These are phyloP conservation scores for Asterochloris sp. DNA, from an alignment of 139 green algal genomes.

Conservation along the genomic window DNA sequence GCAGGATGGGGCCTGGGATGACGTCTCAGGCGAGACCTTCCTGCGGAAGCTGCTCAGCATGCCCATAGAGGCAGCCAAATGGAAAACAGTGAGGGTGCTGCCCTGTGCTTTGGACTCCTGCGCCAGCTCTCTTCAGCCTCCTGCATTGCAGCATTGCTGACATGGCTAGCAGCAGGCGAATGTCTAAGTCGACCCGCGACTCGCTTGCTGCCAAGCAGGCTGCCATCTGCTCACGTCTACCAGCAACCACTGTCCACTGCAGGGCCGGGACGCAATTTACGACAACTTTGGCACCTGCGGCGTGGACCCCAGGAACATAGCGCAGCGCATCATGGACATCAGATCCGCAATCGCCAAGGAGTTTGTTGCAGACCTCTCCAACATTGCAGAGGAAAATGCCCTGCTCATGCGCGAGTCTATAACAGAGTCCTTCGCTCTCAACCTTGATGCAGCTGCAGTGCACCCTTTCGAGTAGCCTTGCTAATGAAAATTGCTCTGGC, in stretches of 20 bases:
- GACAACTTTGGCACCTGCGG: conserved; percentile 39
- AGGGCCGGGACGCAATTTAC: conserved; percentile 50
- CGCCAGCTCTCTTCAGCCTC: too few relatives aligned
- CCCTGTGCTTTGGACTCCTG: not conserved
- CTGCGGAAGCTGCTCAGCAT: conserved; percentile 69
- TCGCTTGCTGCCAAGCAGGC: not conserved
- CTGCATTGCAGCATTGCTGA: too few relatives aligned
- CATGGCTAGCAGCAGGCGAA: not conserved
- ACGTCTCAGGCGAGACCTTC: conserved; percentile 79
- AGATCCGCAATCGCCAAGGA: conserved; percentile 69
- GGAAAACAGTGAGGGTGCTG: conserved; percentile 5
- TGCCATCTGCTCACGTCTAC: not conserved
- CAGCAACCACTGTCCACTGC: not conserved
- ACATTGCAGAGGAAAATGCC: conserved; percentile 53
- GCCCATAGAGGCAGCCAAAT: conserved; percentile 53
- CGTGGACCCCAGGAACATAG: conserved; percentile 78
- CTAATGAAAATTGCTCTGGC: too few relatives aligned
- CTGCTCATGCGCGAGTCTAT: conserved; percentile 51
- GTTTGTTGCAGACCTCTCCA: conserved; percentile 72
- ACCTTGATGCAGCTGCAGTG: not conserved
- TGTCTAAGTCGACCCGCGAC: not conserved
- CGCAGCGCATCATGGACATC: conserved; percentile 85
- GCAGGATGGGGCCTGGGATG: conserved; percentile 71
- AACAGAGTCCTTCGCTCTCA: conserved; percentile 6
- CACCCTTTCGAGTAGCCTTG: too few relatives aligned